These are phyloP conservation scores for Agaricus sinodeliciosus DNA, from an alignment of 768 basidiomycete genomes.

Conservation along the genomic window DNA sequence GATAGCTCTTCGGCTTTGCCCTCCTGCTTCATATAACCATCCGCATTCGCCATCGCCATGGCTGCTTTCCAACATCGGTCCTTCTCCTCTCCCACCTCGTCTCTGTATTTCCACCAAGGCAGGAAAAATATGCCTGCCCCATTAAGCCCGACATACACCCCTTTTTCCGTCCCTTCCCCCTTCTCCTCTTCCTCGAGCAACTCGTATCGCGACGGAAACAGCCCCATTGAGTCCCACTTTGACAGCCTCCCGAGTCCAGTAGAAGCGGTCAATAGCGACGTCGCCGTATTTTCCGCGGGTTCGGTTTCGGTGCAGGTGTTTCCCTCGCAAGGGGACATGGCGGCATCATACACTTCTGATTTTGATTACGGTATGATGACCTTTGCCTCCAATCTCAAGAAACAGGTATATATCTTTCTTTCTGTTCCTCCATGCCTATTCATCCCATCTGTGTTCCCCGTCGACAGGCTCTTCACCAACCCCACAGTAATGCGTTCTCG, in stretches of 20 bases:
- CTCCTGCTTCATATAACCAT: constrained; percentile 4
- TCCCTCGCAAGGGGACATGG: constrained; percentile 12
- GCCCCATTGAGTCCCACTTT: constrained; percentile 30
- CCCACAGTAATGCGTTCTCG: constrained; percentile 6
- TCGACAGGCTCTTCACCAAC: constrained; percentile 12
- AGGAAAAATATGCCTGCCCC: constrained; percentile 19
- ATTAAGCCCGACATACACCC: constrained; percentile 29
- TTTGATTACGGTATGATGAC: constrained; percentile 13
- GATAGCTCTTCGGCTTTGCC: constrained; percentile 1
- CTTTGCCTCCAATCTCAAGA: constrained; percentile 10
- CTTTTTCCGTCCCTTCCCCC: constrained; percentile 31
- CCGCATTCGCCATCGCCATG: constrained; percentile 5
- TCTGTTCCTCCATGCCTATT: constrained; percentile 8
- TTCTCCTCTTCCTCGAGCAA: constrained; percentile 20
- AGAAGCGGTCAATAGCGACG: constrained; percentile 12
- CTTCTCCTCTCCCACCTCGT: constrained; percentile 10
- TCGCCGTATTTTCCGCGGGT: constrained; percentile 9
- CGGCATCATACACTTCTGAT: constrained; percentile 12
- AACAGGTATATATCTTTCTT: constrained; percentile 9
- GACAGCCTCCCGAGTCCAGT: constrained; percentile 17
- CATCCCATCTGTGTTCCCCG: constrained; percentile 10
- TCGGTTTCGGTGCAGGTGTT: constrained; percentile 16
- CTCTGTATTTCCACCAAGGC: constrained; percentile 6
- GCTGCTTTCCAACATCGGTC: constrained; percentile 10
- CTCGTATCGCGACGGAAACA: constrained; percentile 19